Evolutionary conservation across 2,329 filamentous ascomycete genomes (phyloP).

Genomic region (Cladosporium sphaerospermum): DNA sequence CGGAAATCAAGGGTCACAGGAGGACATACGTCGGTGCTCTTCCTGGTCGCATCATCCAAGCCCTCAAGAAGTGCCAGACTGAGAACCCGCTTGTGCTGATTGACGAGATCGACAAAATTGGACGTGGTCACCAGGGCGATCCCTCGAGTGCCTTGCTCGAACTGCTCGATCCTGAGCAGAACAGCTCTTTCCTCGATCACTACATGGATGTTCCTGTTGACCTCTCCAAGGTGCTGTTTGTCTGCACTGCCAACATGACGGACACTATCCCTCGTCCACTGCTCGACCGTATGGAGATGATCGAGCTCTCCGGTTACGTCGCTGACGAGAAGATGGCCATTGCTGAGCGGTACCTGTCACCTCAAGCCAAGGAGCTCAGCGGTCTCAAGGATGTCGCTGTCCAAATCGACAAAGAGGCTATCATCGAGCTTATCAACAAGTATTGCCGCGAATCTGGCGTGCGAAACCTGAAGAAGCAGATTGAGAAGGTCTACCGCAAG

Average conservation of each 20-base stretch:
- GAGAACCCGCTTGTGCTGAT: slow-evolving; percentile 96
- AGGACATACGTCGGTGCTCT: slow-evolving; percentile 94
- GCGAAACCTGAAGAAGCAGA: slow-evolving; percentile 97
- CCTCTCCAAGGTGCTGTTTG: slow-evolving; percentile 93
- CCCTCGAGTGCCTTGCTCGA: slow-evolving; percentile 91
- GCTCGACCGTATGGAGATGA: slow-evolving; percentile 95
- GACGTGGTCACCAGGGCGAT: slow-evolving; percentile 91
- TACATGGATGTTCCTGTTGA: slow-evolving; percentile 99
- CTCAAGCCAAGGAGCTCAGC: slow-evolving; percentile 87
- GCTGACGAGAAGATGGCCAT: slow-evolving; percentile 99
- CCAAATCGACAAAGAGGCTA: slow-evolving; percentile 75
- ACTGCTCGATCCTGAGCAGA: slow-evolving; percentile 92
- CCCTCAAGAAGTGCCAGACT: slow-evolving; percentile 96
- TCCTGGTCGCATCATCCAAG: slow-evolving; percentile 94
- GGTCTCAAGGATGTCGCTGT: slow-evolving; percentile 88
- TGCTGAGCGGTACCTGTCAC: slow-evolving; percentile 84
- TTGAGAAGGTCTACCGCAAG: slow-evolving; percentile 98
- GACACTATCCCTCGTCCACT: slow-evolving; percentile 94
- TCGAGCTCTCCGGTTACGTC: slow-evolving; percentile 91
- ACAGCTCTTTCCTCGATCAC: slow-evolving; percentile 93
- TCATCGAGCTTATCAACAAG: slow-evolving; percentile 95
- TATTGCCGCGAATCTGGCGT: slow-evolving; percentile 98
- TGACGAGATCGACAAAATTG: slow-evolving; percentile 97
- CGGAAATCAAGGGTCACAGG: slow-evolving; percentile 96
- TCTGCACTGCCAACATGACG: slow-evolving; percentile 98